These are phyloP conservation scores for Wickerhamiella qilinensis DNA, from an alignment of 805 yeast species.

Conservation along the genomic window DNA sequence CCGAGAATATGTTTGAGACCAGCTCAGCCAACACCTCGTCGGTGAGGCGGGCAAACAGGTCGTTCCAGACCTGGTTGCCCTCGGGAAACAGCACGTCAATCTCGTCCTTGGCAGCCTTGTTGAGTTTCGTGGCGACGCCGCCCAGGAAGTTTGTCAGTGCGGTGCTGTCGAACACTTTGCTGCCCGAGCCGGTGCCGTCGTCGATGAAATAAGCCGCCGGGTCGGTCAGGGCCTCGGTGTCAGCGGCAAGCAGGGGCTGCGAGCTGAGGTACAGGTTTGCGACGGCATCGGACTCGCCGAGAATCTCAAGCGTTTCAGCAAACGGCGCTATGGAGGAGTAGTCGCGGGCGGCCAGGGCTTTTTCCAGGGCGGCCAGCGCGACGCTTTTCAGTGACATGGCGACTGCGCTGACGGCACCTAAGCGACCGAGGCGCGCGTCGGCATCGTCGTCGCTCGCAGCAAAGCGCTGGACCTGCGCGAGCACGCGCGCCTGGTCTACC, in stretches of 20 bases:
- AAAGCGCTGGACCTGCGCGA: background rate
- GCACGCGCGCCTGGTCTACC: constrained; percentile 1
- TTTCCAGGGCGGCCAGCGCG: background rate
- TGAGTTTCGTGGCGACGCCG: constrained; percentile 21
- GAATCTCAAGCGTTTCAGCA: background rate
- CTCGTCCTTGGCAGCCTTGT: constrained; percentile 22
- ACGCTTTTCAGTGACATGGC: background rate
- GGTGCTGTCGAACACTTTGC: constrained; percentile 1
- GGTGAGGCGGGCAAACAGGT: constrained; percentile 15
- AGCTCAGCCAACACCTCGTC: constrained; percentile 13
- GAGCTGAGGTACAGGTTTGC: background rate
- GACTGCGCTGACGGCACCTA: background rate
- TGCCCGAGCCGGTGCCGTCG: background rate
- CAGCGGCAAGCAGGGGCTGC: background rate
- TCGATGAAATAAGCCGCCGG: background rate
- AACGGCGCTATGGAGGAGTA: background rate
- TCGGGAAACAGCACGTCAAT: constrained; percentile 31
- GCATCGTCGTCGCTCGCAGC: background rate
- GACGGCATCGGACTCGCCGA: background rate
- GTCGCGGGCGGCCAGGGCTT: background rate
- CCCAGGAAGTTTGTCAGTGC: constrained; percentile 1
- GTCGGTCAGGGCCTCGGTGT: background rate
- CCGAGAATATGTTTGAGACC: constrained; percentile 1
- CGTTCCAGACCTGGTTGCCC: constrained; percentile 19
- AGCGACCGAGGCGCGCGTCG: background rate